phyloP scores from a whole-genome alignment of 495 filamentous ascomycete genomes.

The Podospora australis region DNA sequence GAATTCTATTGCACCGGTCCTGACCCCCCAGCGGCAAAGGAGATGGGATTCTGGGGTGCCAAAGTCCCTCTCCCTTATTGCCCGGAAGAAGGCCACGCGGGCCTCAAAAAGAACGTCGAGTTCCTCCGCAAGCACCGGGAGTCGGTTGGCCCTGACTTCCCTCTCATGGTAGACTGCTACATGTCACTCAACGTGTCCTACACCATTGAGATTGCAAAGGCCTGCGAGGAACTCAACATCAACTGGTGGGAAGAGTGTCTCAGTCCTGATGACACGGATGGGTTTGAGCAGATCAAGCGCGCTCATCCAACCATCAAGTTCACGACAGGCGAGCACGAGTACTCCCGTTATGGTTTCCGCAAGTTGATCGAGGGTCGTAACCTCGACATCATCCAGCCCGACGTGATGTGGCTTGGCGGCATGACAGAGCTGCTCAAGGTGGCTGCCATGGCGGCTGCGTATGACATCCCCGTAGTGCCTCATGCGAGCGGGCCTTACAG shows the following conservation, averaged over 20 bases:
- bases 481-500: constrained; percentile 89
- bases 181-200: constrained; percentile 91
- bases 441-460: constrained; percentile 79
- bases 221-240: constrained; percentile 72
- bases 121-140: constrained; percentile 80
- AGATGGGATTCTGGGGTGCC: constrained; percentile 78
- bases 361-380: constrained; percentile 89
- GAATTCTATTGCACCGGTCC: constrained; percentile 94
- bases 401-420: constrained; percentile 95
- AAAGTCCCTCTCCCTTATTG: constrained; percentile 87
- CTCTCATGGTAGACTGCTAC: constrained; percentile 92
- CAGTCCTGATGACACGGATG: constrained; percentile 82
- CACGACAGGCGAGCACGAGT: constrained; percentile 93
- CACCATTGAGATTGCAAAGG: constrained; percentile 82
- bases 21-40: constrained; percentile 68
- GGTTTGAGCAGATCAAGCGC: constrained; percentile 78
- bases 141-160: constrained; percentile 80
- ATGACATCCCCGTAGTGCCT: constrained; percentile 90
- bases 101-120: constrained; percentile 79
- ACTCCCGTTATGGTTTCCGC: constrained; percentile 86
- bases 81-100: constrained; percentile 74
- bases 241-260: constrained; percentile 97
- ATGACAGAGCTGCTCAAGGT: constrained; percentile 88
- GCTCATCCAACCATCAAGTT: constrained; percentile 88
- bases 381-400: constrained; percentile 87